Conservation (phyloP, 805 yeast species). For the Myxozyma lipomycoides region DNA sequence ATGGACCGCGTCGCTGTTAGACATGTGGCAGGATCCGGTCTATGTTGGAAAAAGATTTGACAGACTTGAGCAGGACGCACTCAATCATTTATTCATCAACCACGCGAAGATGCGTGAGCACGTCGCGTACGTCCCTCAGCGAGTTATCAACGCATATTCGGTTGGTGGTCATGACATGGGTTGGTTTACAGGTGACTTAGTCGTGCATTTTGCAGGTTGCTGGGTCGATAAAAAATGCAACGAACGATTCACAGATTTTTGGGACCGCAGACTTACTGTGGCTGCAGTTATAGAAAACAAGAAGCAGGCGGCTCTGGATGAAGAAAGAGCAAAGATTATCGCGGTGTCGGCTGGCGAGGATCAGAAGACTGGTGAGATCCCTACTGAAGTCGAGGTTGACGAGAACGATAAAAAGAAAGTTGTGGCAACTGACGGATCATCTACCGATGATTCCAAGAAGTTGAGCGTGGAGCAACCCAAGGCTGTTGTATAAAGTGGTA, state of each 20-base stretch:
- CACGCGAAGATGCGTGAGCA: constrained; percentile 24
- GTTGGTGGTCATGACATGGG: constrained; percentile 23
- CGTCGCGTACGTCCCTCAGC: constrained; percentile 25
- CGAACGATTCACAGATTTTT: constrained; percentile 20
- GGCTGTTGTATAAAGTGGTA: not conserved
- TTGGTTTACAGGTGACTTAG: constrained; percentile 25
- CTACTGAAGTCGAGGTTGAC: not conserved
- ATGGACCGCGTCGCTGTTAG: constrained; percentile 69
- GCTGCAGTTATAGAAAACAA: not conserved
- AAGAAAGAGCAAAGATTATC: not conserved
- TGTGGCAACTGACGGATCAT: not conserved
- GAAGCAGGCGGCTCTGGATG: not conserved
- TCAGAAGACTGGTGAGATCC: not conserved
- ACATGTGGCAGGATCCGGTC: constrained; percentile 85
- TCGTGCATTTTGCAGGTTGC: constrained; percentile 30
- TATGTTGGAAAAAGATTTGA: constrained; percentile 81
- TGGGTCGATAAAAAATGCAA: constrained; percentile 26
- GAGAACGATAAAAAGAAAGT: not conserved
- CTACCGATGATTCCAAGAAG: not conserved
- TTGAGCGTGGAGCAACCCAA: not conserved
- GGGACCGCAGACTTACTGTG: constrained; percentile 5
- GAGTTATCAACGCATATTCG: constrained; percentile 25
- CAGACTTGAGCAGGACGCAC: constrained; percentile 80
- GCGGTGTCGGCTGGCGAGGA: not conserved
- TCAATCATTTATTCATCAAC: constrained; percentile 50